A percentile compares a stretch with the other conserved stretches of the same genome.
These are phyloP conservation scores for Aegilops speltoides DNA, from an alignment of 176 grass and related monocot genomes.

Conservation along the genomic window DNA sequence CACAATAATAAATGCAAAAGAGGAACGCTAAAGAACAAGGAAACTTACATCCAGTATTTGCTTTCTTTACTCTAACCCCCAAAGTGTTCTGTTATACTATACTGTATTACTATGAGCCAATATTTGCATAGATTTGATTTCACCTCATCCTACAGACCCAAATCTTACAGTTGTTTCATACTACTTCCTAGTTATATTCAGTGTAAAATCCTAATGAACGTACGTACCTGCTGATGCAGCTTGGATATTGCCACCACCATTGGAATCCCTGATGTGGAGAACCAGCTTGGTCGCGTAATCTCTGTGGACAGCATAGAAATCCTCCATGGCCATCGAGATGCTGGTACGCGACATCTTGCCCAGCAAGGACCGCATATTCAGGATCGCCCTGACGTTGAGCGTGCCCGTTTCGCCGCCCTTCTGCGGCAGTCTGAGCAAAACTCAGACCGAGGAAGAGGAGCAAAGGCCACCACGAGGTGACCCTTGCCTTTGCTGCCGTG, in stretches of 20 bases:
- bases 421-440: neutral
- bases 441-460: neutral
- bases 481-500: neutral
- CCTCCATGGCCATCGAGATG: slow-evolving; percentile 51
- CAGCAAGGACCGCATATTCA: slow-evolving; percentile 30
- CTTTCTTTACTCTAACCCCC: neutral
- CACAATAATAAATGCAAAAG: neutral
- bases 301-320: slow-evolving; percentile 37
- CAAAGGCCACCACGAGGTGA: neutral
- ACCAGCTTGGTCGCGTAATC: slow-evolving; percentile 36
- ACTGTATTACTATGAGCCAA: neutral
- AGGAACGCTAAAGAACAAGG: neutral
- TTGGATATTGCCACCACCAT: neutral
- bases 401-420: neutral
- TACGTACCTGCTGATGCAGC: slow-evolving; percentile 46
- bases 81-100: neutral
- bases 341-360: slow-evolving; percentile 39
- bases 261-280: slow-evolving; percentile 42
- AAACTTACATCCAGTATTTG: neutral
- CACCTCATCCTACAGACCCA: no score
- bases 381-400: slow-evolving; percentile 33
- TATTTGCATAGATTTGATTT: no score
- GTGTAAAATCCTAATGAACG: no score
- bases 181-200: neutral
- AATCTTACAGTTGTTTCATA: no score